A percentile compares a stretch with the other conserved stretches of the same genome.
Evolutionary conservation across 2,329 filamentous ascomycete species (phyloP).

Genomic region (Microascus cirrosus): DNA sequence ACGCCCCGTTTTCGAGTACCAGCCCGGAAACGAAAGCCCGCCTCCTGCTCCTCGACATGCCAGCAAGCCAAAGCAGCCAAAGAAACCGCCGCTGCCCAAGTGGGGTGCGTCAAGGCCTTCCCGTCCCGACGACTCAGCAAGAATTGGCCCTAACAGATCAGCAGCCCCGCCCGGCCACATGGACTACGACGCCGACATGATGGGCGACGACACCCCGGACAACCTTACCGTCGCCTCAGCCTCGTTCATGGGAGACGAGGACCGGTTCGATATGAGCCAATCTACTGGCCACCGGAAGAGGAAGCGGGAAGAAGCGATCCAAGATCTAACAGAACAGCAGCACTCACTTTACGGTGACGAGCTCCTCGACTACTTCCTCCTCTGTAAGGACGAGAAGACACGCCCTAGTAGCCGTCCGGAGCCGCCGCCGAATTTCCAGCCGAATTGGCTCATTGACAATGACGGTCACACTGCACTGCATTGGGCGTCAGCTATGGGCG

Average conservation of each 20-base stretch:
- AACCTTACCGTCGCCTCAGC: slow-evolving; percentile 75
- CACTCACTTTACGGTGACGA: slow-evolving; percentile 89
- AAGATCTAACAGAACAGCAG: slow-evolving; percentile 63
- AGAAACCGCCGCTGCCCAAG: slow-evolving; percentile 54
- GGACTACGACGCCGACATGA: slow-evolving; percentile 10
- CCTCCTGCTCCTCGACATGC: slow-evolving; percentile 90
- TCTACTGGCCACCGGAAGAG: slow-evolving; percentile 58
- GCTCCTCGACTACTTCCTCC: slow-evolving; percentile 90
- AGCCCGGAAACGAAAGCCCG: slow-evolving; percentile 74
- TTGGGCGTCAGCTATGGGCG: slow-evolving; percentile 97
- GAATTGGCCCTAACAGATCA: slow-evolving; percentile 8
- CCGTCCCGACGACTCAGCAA: not conserved
- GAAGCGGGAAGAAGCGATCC: slow-evolving; percentile 56
- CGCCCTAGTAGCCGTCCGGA: slow-evolving; percentile 57
- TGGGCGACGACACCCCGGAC: slow-evolving; percentile 73
- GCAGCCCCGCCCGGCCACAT: slow-evolving; percentile 22
- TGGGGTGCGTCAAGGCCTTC: slow-evolving; percentile 21
- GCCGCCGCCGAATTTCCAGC: slow-evolving; percentile 75
- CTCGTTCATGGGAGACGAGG: slow-evolving; percentile 76
- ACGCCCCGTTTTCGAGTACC: slow-evolving; percentile 78
- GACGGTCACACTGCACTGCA: slow-evolving; percentile 89
- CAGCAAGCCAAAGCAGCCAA: slow-evolving; percentile 71
- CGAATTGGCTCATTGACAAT: slow-evolving; percentile 87
- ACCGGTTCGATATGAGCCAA: slow-evolving; percentile 61
- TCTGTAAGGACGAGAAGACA: slow-evolving; percentile 62